phyloP scores from a whole-genome alignment of 129 eudicot genomes.

The Daucus carota region DNA sequence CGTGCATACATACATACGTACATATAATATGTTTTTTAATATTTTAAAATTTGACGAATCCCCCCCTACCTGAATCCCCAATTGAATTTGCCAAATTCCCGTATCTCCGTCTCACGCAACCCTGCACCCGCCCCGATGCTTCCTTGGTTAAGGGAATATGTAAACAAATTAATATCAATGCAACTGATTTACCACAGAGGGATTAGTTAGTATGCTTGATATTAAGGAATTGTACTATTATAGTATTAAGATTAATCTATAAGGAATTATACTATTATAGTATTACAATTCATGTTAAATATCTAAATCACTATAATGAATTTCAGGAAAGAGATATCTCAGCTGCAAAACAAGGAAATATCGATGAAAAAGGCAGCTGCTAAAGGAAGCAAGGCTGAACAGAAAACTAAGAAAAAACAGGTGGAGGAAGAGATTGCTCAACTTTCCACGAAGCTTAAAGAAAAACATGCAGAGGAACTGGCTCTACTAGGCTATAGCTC shows the following conservation, averaged over 20 bases:
- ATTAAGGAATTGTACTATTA: too few relatives aligned
- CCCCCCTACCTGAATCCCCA: too few relatives aligned
- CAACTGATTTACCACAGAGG: background rate
- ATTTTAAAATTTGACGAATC: too few relatives aligned
- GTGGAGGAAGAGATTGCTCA: conserved; percentile 74
- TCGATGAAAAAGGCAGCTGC: conserved; percentile 87
- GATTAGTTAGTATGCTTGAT: background rate
- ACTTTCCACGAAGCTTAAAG: conserved; percentile 65
- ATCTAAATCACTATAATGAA: background rate
- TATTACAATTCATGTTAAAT: background rate
- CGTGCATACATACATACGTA: too few relatives aligned
- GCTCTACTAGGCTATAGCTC: conserved; percentile 59
- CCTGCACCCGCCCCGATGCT: too few relatives aligned
- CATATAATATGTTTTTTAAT: too few relatives aligned
- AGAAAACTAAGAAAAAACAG: conserved; percentile 94
- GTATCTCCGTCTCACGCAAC: too few relatives aligned
- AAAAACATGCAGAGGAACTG: conserved; percentile 70
- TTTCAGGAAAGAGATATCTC: conserved; percentile 74
- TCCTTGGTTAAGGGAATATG: background rate
- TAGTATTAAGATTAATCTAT: too few relatives aligned
- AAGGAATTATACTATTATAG: background rate
- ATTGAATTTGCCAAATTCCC: too few relatives aligned
- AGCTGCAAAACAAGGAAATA: conserved; percentile 76
- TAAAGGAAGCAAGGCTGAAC: conserved; percentile 98
- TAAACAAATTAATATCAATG: background rate